Base-by-base conservation (phyloP, 371 early-diverging fungal species). In the Spiromyces aspiralis region DNA sequence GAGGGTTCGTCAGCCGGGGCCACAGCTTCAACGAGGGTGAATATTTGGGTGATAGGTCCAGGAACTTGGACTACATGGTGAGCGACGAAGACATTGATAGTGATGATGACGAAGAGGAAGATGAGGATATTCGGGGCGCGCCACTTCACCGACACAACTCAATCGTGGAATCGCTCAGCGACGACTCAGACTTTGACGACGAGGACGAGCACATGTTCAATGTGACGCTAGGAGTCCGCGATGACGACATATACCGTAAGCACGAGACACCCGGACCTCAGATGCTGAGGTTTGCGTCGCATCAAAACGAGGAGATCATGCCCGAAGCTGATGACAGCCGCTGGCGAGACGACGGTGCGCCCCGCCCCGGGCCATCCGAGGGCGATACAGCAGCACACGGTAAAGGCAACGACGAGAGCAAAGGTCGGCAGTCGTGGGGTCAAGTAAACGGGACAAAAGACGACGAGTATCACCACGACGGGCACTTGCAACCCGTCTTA, bases 381-480 rank as follows among this genome's bases (percentile, higher is more conserved):
- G 35, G 35, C 16, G 35, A 35, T 10, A 16, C 16, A 10, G 35
- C 21, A 13, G 26, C 42, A 2, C 22, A 35, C 3, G 51, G 44
- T 21, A 50, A 43, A 44, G 51, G 43, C 28, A 27, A 50, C 4
- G 51, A 50, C 10, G 25, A 25, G 13, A 24, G 20, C 35, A 4
- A 27, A 16, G n/a, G 21, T 16, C n/a, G 44, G 12, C 1, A 28
- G 4, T 23, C 28, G 3, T 0, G 19, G 6, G 20, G 22, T 25
- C n/a, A n/a, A n/a, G n/a, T n/a, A n/a, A n/a, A n/a, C n/a, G n/a
- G n/a, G n/a, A n/a, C n/a, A n/a, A n/a, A 19, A 25, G 27, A 6
- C 24, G 35, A 48, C 16, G 51, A 49, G n/a, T 55, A 53, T 35
- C 59, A 55, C 48, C 63, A 62, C 35, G 60, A 62, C 22, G 57